Evolutionary conservation across 805 yeast genomes (phyloP).

Genomic region (Candida fluviatilis): DNA sequence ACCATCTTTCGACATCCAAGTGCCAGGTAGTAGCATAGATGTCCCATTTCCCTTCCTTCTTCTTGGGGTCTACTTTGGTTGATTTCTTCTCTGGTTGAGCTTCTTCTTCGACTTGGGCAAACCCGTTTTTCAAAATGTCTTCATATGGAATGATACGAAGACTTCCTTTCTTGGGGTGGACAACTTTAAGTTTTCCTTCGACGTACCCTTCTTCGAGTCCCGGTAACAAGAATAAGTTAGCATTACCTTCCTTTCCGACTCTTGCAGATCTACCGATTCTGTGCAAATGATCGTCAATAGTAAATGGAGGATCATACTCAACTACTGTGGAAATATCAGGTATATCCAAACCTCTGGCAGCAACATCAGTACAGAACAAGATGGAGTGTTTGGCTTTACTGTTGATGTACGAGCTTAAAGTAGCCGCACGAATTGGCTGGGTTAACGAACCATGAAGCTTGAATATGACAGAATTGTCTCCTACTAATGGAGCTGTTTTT

Average conservation of each 20-base stretch:
- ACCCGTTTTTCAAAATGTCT: slow-evolving; percentile 26
- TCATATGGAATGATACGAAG: slow-evolving; percentile 34
- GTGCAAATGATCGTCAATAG: slow-evolving; percentile 92
- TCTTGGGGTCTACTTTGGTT: slow-evolving; percentile 30
- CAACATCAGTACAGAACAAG: slow-evolving; percentile 94
- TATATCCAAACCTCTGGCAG: slow-evolving; percentile 92
- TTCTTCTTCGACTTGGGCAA: slow-evolving; percentile 38
- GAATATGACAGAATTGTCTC: slow-evolving; percentile 41
- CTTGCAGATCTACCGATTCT: slow-evolving; percentile 98
- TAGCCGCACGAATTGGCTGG: slow-evolving; percentile 78
- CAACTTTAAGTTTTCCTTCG: slow-evolving; percentile 42
- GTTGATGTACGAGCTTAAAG: slow-evolving; percentile 59
- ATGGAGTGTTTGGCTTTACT: slow-evolving; percentile 51
- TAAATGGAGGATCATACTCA: slow-evolving; percentile 93
- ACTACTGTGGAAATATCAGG: slow-evolving; percentile 82
- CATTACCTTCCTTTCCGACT: slow-evolving; percentile 84
- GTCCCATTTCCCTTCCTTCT: slow-evolving; percentile 68
- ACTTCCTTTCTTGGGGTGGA: slow-evolving; percentile 35
- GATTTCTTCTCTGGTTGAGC: slow-evolving; percentile 29
- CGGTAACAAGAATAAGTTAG: slow-evolving; percentile 78
- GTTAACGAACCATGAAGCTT: slow-evolving; percentile 89
- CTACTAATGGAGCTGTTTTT: slow-evolving; percentile 51
- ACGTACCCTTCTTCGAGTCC: slow-evolving; percentile 85
- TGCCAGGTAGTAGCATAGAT: slow-evolving; percentile 96
- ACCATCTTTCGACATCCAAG: slow-evolving; percentile 82